Evolutionary conservation across 1,284 basidiomycete genomes (phyloP), one percentile per base, ranked within the genome.

Genomic region (Tilletia indica): DNA sequence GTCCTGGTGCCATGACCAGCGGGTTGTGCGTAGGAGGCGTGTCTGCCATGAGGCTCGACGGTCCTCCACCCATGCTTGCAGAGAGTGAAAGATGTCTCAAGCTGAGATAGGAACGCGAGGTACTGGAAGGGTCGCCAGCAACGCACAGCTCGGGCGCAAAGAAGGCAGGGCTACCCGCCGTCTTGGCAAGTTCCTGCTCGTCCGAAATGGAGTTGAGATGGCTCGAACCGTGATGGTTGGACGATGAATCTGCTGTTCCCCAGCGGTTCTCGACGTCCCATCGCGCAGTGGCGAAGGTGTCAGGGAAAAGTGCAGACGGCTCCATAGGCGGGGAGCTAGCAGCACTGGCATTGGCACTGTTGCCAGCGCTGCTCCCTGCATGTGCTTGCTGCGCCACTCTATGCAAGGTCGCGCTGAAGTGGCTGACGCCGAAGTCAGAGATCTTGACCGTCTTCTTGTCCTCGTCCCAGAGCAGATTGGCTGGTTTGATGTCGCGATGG

Each of bases 401-500:
- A 34, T 89, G 89, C 74, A 93, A 90, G 0, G 92, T 92, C 78
- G 93, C 91, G 8, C 93, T 95, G 84, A 96, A 94, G 84, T 97
- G 94, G 9, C 94, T 95, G 71, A 97, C 94, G 70, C 97, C 96
- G 85, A 99, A 99, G 86, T 96, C 93, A 31, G 92, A 94, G 75
- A 99, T 99, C 86, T 99, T 99, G 86, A 98, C 94, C 61, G 78
- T 77, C 64, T 91, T 89, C 1, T 74, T 47, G 85, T 94, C 91
- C 47, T 88, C 88, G 19, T 92, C 92, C 90, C 92, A 94, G 19
- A 99, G 89, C 47, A 99, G 89, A 84, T 99, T 99, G 72, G 93
- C 94, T 12, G 97, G 97, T 85, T 99, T 99, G 87, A 99, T 98
- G 85, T 99, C 97, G 72, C 97, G 93, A 86, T 99, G 97, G 69